phyloP scores from a whole-genome alignment of 2,329 filamentous ascomycete genomes.

The Cephalotrichum gorgonifer region DNA sequence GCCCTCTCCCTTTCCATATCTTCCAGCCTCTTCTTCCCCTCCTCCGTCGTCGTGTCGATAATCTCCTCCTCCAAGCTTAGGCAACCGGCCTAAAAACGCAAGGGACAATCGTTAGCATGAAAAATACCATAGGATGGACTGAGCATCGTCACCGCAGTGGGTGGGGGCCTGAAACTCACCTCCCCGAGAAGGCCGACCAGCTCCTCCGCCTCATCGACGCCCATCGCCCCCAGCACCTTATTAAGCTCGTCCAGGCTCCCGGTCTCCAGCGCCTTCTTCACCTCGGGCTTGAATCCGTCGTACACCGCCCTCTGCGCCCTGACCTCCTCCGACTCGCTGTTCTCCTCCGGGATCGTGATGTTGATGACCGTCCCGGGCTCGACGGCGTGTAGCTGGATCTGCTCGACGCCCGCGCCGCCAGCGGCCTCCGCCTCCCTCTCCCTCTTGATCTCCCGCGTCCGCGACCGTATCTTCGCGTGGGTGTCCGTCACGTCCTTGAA shows the following conservation, averaged over 20 bases:
- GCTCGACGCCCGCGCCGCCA: conserved; percentile 68
- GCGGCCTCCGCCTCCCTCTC: conserved; percentile 39
- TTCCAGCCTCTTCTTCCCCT: conserved; percentile 68
- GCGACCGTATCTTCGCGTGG: conserved; percentile 68
- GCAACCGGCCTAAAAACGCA: conserved; percentile 56
- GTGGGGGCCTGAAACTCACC: conserved; percentile 37
- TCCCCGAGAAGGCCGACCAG: conserved; percentile 71
- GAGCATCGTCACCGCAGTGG: neutral
- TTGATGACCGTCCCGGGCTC: conserved; percentile 88
- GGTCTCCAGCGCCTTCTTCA: conserved; percentile 76
- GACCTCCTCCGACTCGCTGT: conserved; percentile 55
- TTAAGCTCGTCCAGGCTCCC: conserved; percentile 62
- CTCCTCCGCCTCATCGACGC: conserved; percentile 76
- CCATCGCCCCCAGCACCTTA: conserved; percentile 69
- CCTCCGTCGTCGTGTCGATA: conserved; percentile 87
- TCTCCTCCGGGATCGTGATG: conserved; percentile 66
- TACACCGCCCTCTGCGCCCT: conserved; percentile 64
- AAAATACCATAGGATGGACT: neutral
- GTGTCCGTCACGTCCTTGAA: conserved; percentile 86
- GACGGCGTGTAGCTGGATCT: conserved; percentile 95
- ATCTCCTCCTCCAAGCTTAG: conserved; percentile 86
- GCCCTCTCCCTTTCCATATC: conserved; percentile 36
- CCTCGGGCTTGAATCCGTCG: conserved; percentile 69
- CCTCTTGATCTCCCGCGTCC: conserved; percentile 60
- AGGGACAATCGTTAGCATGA: conserved; percentile 11